phyloP scores from a whole-genome alignment of 176 grass and related monocot genomes.

The Aegilops speltoides region DNA sequence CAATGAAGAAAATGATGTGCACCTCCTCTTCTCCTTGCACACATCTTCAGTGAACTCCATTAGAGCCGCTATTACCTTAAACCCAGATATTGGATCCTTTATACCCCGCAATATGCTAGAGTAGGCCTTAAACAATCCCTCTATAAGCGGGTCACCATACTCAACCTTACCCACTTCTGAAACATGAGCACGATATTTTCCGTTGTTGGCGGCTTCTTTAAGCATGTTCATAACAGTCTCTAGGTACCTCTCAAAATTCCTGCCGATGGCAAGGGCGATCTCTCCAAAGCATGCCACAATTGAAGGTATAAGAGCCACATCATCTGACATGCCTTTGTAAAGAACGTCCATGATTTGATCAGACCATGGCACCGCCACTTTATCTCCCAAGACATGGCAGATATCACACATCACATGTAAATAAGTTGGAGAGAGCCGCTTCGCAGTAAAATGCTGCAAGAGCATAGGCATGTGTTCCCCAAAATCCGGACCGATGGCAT shows the following conservation, averaged over 20 bases:
- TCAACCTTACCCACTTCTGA: slow-evolving; percentile 76
- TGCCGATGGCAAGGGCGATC: slow-evolving; percentile 78
- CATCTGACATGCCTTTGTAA: slow-evolving; percentile 67
- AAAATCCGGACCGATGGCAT: slow-evolving; percentile 69
- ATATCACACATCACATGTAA: slow-evolving; percentile 77
- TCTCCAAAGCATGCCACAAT: slow-evolving; percentile 86
- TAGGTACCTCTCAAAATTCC: slow-evolving; percentile 75
- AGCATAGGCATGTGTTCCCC: slow-evolving; percentile 75
- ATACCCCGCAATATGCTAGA: slow-evolving; percentile 39
- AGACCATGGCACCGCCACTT: slow-evolving; percentile 55
- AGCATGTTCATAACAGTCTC: slow-evolving; percentile 62
- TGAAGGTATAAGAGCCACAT: slow-evolving; percentile 48
- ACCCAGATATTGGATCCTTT: not conserved
- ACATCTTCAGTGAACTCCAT: not conserved
- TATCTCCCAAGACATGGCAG: slow-evolving; percentile 71
- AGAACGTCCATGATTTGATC: slow-evolving; percentile 77
- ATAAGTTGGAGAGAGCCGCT: slow-evolving; percentile 74
- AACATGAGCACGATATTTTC: slow-evolving; percentile 21
- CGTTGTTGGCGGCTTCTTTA: slow-evolving; percentile 56
- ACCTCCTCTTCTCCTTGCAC: not conserved
- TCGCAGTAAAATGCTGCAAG: slow-evolving; percentile 70
- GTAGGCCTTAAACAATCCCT: slow-evolving; percentile 79
- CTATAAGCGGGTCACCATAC: slow-evolving; percentile 64
- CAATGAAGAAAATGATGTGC: not conserved
- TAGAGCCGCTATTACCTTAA: not conserved